phyloP scores from a whole-genome alignment of 345 rosid genomes.

The Bruguiera gymnorhiza region DNA sequence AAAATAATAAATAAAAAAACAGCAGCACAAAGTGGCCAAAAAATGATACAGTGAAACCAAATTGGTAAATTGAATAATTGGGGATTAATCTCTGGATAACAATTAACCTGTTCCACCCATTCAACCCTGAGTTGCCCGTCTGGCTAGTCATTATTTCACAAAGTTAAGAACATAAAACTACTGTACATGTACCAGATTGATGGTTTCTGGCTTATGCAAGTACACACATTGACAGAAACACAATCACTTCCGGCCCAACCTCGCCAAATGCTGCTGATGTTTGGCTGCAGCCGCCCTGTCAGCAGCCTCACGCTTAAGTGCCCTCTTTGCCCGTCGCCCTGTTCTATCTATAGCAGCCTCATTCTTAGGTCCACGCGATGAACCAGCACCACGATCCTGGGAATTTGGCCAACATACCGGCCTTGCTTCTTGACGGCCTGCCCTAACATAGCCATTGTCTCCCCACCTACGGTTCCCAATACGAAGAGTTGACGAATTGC shows the following conservation, averaged over 20 bases:
- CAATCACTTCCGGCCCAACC: constrained; percentile 29
- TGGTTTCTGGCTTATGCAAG: constrained; percentile 9
- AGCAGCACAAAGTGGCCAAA: too few relatives aligned
- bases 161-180: not conserved
- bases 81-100: too few relatives aligned
- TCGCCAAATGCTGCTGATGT: constrained; percentile 34
- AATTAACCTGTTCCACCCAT: too few relatives aligned
- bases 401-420: constrained; percentile 41
- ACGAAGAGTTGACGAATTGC: constrained; percentile 49
- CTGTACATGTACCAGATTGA: constrained; percentile 22
- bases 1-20: too few relatives aligned
- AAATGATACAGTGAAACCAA: too few relatives aligned
- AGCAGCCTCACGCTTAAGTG: constrained; percentile 90
- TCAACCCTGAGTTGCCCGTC: too few relatives aligned
- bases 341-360: constrained; percentile 44
- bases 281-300: constrained; percentile 71
- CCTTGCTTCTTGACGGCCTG: constrained; percentile 84
- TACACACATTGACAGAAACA: not conserved
- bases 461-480: constrained; percentile 94
- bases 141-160: constrained; percentile 12
- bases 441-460: constrained; percentile 81
- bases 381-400: constrained; percentile 48
- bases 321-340: constrained; percentile 86
- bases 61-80: too few relatives aligned
- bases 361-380: constrained; percentile 57